phyloP scores from a whole-genome alignment of 2,329 filamentous ascomycete species.

The Cryphonectria nitschkei region DNA sequence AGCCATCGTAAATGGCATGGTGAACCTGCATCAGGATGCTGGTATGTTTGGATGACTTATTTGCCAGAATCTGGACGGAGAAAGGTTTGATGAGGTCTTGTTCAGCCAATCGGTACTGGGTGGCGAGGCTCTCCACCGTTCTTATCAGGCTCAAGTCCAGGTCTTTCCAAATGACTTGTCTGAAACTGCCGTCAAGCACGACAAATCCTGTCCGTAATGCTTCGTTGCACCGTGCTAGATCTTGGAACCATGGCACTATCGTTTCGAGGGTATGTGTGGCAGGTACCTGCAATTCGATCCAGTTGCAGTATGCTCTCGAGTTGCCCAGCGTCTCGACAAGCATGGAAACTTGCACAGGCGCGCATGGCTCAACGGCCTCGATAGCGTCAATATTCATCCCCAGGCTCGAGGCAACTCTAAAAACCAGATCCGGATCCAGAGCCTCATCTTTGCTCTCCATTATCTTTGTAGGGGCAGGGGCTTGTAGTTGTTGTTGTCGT shows the following conservation, averaged over 20 bases:
- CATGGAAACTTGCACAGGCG: conserved; percentile 78
- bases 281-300: conserved; percentile 62
- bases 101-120: conserved; percentile 45
- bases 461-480: not conserved
- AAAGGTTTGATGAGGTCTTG: conserved; percentile 60
- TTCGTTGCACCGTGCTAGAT: conserved; percentile 59
- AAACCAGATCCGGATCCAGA: conserved; percentile 9
- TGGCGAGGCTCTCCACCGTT: conserved; percentile 42
- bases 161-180: conserved; percentile 66
- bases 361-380: conserved; percentile 62
- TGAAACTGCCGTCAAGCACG: conserved; percentile 55
- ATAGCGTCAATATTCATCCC: conserved; percentile 44
- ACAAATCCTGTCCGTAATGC: conserved; percentile 77
- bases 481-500: not conserved
- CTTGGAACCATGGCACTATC: conserved; percentile 53
- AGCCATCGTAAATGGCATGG: conserved; percentile 90
- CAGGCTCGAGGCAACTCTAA: conserved; percentile 29
- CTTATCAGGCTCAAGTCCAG: conserved; percentile 49
- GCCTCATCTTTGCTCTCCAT: not conserved
- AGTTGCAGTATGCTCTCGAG: conserved; percentile 73
- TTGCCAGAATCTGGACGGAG: conserved; percentile 55
- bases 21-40: conserved; percentile 64
- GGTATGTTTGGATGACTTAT: not conserved
- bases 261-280: conserved; percentile 37
- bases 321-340: conserved; percentile 70